Evolutionary conservation across 1,284 basidiomycete genomes (phyloP).

Genomic region (Boletellus sp.): DNA sequence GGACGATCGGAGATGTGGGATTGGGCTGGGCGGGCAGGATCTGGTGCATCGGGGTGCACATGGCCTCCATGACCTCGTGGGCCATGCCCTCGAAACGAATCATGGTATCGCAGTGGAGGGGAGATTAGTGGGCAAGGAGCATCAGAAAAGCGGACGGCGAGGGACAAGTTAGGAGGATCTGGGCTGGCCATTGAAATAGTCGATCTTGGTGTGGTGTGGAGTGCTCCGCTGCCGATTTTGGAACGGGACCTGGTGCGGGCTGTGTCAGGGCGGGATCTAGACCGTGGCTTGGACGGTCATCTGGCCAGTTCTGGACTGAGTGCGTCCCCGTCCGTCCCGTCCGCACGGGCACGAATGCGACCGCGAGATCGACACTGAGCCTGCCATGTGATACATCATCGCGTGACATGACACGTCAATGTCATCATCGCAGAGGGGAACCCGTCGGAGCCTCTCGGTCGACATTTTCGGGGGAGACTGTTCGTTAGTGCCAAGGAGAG

Average conservation of each 20-base stretch:
- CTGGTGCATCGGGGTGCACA: conserved; percentile 77
- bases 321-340: too few relatives aligned
- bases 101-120: conserved; percentile 38
- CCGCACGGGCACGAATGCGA: too few relatives aligned
- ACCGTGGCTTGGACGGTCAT: conserved; percentile 5
- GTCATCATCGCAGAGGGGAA: too few relatives aligned
- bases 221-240: conserved; percentile 24
- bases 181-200: conserved; percentile 27
- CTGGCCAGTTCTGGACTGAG: background rate
- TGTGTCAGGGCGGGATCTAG: conserved; percentile 18
- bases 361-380: too few relatives aligned
- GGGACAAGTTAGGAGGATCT: too few relatives aligned
- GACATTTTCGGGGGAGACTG: too few relatives aligned
- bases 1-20: conserved; percentile 19
- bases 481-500: too few relatives aligned
- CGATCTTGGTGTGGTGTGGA: conserved; percentile 22
- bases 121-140: conserved; percentile 6
- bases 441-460: too few relatives aligned
- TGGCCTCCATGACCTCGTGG: conserved; percentile 69
- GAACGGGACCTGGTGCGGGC: conserved; percentile 18
- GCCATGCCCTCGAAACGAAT: conserved; percentile 69
- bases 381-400: too few relatives aligned
- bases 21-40: conserved; percentile 46
- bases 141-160: background rate
- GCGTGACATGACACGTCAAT: too few relatives aligned